Percentiles rank a stretch among this genome's conserved stretches.
phyloP scores from a whole-genome alignment of 73 alveolate genomes.

The Paraurostyla sp. region DNA sequence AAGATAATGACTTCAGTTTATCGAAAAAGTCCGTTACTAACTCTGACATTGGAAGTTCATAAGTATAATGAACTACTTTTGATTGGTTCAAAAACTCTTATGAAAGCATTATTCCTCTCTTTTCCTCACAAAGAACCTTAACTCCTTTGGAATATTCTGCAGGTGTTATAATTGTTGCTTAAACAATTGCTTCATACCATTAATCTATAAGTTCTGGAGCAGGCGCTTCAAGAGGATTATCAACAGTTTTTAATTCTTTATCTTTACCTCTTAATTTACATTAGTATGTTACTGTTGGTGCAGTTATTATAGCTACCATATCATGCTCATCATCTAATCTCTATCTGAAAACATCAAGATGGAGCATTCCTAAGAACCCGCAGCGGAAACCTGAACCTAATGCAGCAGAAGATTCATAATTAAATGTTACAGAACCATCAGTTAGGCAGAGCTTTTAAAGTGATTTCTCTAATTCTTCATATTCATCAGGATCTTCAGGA shows the following conservation, averaged over 20 bases:
- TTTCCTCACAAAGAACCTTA: conserved; percentile 70
- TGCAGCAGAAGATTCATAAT: conserved; percentile 84
- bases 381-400: conserved; percentile 89
- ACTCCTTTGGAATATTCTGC: conserved; percentile 76
- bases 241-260: conserved; percentile 53
- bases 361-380: conserved; percentile 97
- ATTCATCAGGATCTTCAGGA: conserved; percentile 91
- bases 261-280: conserved; percentile 76
- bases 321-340: conserved; percentile 91
- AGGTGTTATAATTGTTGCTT: conserved; percentile 90
- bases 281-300: conserved; percentile 92
- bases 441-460: conserved; percentile 77
- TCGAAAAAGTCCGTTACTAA: conserved; percentile 91
- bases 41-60: conserved; percentile 81
- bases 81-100: conserved; percentile 55
- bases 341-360: conserved; percentile 93
- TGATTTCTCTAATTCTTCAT: conserved; percentile 81
- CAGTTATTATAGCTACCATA: conserved; percentile 80
- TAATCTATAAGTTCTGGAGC: conserved; percentile 54
- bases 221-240: conserved; percentile 80
- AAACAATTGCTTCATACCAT: conserved; percentile 86
- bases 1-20: conserved; percentile 74
- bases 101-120: conserved; percentile 66
- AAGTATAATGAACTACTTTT: conserved; percentile 29
- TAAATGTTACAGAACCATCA: conserved; percentile 79